A percentile compares a stretch with the other conserved stretches of the same genome.
Evolutionary conservation across 768 basidiomycete species (phyloP).

Genomic region (Cystofilobasidium capitatum): DNA sequence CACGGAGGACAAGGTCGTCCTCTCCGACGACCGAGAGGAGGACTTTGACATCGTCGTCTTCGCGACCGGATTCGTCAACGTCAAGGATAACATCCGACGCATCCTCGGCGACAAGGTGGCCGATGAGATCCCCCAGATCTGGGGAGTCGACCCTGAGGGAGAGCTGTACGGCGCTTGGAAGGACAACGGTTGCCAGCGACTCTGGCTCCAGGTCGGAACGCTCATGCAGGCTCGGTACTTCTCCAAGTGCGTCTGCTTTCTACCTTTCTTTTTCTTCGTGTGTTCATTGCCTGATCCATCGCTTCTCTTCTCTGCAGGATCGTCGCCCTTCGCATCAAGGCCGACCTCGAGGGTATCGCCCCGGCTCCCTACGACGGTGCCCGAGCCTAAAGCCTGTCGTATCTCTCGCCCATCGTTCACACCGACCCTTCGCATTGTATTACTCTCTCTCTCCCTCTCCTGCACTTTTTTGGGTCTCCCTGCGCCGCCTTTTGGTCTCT

Average conservation of each 20-base stretch:
- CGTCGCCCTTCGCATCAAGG: conserved; percentile 29
- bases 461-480: too few species aligned
- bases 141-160: conserved; percentile 33
- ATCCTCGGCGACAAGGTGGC: conserved; percentile 30
- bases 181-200: conserved; percentile 26
- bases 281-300: too few species aligned
- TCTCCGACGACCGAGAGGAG: conserved; percentile 26
- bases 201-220: conserved; percentile 31
- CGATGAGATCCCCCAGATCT: conserved; percentile 27
- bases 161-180: conserved; percentile 27
- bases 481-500: too few species aligned
- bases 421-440: too few species aligned
- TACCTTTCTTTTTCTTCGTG: too few species aligned
- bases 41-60: conserved; percentile 30
- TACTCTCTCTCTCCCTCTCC: too few species aligned
- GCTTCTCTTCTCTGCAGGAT: too few species aligned
- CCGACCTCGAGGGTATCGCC: conserved; percentile 27
- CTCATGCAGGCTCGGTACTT: conserved; percentile 28
- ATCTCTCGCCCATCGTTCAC: too few species aligned
- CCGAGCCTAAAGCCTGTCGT: neutral
- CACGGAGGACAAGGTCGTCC: conserved; percentile 28
- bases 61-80: conserved; percentile 32
- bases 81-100: conserved; percentile 29
- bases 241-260: too few species aligned
- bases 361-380: conserved; percentile 16